Conservation (phyloP, 331 rosid genomes). For the Dryas integrifolia region DNA sequence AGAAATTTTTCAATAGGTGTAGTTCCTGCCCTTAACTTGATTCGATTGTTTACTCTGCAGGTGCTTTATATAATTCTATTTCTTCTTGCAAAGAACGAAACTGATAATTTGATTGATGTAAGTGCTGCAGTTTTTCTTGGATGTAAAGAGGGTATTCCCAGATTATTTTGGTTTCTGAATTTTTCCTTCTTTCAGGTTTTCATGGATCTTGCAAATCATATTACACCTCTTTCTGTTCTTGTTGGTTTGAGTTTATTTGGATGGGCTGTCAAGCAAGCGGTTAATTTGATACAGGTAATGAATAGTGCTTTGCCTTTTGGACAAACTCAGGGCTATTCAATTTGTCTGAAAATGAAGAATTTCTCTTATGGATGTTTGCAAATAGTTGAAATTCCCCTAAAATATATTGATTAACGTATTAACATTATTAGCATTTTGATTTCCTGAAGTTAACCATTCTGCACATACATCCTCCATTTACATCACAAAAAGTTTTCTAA, state of each 20-base stretch:
- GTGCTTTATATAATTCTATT: constrained; percentile 79
- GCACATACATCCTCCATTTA: neutral
- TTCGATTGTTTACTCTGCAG: constrained; percentile 43
- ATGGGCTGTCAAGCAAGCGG: constrained; percentile 84
- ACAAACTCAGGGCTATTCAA: neutral
- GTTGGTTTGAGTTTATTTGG: constrained; percentile 68
- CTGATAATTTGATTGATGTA: constrained; percentile 64
- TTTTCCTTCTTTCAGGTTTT: constrained; percentile 56
- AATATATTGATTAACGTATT: neutral
- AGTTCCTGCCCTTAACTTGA: neutral
- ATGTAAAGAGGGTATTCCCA: constrained; percentile 9
- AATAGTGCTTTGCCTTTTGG: neutral
- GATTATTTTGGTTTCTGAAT: constrained; percentile 26
- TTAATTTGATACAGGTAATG: constrained; percentile 83
- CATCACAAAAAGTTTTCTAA: neutral
- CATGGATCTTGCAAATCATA: constrained; percentile 44
- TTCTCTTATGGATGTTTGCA: neutral
- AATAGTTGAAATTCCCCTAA: neutral
- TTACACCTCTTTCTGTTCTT: constrained; percentile 46
- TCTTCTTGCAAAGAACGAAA: constrained; percentile 63
- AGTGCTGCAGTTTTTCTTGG: constrained; percentile 30
- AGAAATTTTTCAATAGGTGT: neutral
- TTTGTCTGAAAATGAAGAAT: neutral
- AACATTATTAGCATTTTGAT: neutral
- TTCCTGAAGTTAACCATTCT: neutral